phyloP scores from a whole-genome alignment of 2,329 filamentous ascomycete genomes.

The Fusarium solani-melongenae region DNA sequence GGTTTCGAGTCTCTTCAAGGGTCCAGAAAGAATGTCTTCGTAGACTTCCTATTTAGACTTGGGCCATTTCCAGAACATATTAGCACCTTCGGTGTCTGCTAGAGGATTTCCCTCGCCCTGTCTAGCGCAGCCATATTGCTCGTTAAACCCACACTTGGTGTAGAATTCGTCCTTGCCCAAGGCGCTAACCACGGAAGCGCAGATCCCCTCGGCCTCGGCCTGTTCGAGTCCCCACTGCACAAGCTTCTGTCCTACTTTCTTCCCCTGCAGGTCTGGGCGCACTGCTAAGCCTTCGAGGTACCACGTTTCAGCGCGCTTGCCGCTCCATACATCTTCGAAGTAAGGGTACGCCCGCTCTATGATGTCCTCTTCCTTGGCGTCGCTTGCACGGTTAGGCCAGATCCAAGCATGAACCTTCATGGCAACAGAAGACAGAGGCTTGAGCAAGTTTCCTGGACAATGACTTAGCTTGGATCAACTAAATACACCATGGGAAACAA shows the following conservation, averaged over 20 bases:
- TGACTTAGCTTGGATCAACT: not conserved
- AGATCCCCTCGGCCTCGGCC: conserved; percentile 50
- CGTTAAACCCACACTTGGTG: conserved; percentile 30
- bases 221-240: conserved; percentile 55
- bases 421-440: conserved; percentile 18
- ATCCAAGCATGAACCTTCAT: conserved; percentile 23
- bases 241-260: conserved; percentile 50
- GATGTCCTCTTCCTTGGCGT: conserved; percentile 23
- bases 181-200: conserved; percentile 52
- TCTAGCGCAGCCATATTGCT: conserved; percentile 22
- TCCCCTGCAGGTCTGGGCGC: conserved; percentile 52
- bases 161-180: conserved; percentile 54
- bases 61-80: conserved; percentile 39
- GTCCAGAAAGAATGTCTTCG: not conserved
- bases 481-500: not conserved
- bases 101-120: conserved; percentile 28
- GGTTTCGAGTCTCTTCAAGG: not conserved
- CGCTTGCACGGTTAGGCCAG: conserved; percentile 20
- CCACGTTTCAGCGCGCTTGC: conserved; percentile 44
- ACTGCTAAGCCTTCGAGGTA: conserved; percentile 52
- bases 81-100: conserved; percentile 8
- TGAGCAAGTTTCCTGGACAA: conserved; percentile 29
- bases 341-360: conserved; percentile 29
- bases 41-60: not conserved
- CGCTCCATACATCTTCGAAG: conserved; percentile 33